Evolutionary conservation across 2,329 filamentous ascomycete genomes (phyloP), one percentile per base, ranked within the genome.

Genomic region (Curvularia sp.): DNA sequence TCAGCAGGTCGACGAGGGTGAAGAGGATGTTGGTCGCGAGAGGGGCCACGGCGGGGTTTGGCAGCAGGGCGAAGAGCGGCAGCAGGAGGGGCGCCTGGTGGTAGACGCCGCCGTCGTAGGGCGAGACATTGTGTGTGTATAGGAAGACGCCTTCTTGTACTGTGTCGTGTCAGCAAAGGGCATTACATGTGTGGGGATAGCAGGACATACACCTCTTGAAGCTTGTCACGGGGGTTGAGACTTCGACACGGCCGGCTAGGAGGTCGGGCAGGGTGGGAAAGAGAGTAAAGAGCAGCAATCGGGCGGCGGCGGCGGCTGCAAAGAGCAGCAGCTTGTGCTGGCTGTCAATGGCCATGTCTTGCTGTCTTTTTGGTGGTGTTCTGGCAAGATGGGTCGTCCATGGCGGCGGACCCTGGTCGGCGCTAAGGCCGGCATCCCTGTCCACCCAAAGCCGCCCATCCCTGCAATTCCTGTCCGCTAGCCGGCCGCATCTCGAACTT

Each of bases 101-200:
- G 72, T 86, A 90, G 64, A 89, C 92, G 70, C 95, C 95, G 64
- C 95, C 95, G 77, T 99, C 93, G 80, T 98, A 99, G 1, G 95
- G 95, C 59, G 93, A 97, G 56, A 98, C 91, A 80, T 97, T 96
- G 77, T 96, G 92, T 64, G 91, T 93, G 78, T 98, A 98, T 21
- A 99, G 87, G 73, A 97, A 99, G 57, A 99, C 82, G 19, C 95
- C 95, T 80, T 99, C 95, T 83, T 98, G 94, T 54, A 98, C 92
- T 96, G 69, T 3, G 1, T 7, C 15, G 4, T 25, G 61, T 71
- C 23, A 69, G 67, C 21, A 30, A 9, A 41, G 8, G 5, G 3
- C 6, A 27, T 19, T 34, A 6, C 3, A 9, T 5, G 19, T 5
- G 0, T 18, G n/a, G 15, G n/a, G 27, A 32, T 19, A 5, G 47